A percentile compares a stretch with the other conserved stretches of the same genome.
These are phyloP conservation scores for Phytophthora megakarya DNA, from an alignment of 352 stramenopile species.

Conservation along the genomic window DNA sequence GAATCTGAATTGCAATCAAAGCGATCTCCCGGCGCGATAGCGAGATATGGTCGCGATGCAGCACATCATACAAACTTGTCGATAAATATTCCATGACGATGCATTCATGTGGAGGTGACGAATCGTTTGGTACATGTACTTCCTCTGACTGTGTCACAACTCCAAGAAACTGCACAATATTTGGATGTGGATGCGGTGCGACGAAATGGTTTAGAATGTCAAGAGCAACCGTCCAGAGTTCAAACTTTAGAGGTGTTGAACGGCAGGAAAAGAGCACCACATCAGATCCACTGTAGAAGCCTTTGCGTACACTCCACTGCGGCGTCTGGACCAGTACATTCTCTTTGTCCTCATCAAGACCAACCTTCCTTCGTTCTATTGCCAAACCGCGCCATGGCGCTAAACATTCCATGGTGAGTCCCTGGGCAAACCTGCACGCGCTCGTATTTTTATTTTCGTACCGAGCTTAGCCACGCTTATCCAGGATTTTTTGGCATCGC, in stretches of 20 bases:
- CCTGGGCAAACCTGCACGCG: not conserved
- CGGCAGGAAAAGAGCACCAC: slow-evolving; percentile 50
- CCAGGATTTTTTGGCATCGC: slow-evolving; percentile 36
- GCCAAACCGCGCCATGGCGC: slow-evolving; percentile 29
- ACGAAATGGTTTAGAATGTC: slow-evolving; percentile 37
- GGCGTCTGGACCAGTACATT: slow-evolving; percentile 37
- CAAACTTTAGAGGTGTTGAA: slow-evolving; percentile 32
- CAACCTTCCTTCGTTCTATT: slow-evolving; percentile 28
- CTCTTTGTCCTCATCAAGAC: slow-evolving; percentile 15
- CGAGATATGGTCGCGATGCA: slow-evolving; percentile 51
- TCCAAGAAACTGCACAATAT: slow-evolving; percentile 53
- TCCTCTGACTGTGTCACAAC: slow-evolving; percentile 25
- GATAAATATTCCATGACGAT: slow-evolving; percentile 53
- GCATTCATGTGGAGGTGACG: slow-evolving; percentile 8
- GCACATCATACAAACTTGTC: slow-evolving; percentile 57
- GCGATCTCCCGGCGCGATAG: slow-evolving; percentile 51
- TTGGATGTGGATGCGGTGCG: slow-evolving; percentile 45
- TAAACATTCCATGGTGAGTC: slow-evolving; percentile 23
- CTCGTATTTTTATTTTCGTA: slow-evolving; percentile 34
- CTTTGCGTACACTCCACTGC: slow-evolving; percentile 44
- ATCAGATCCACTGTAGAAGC: slow-evolving; percentile 20
- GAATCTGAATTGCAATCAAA: slow-evolving; percentile 48
- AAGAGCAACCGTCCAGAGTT: slow-evolving; percentile 43
- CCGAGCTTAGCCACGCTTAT: slow-evolving; percentile 18
- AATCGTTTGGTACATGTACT: slow-evolving; percentile 5